These are phyloP conservation scores for Nitzschia inconspicua DNA, from an alignment of 108 stramenopile species.

Conservation along the genomic window DNA sequence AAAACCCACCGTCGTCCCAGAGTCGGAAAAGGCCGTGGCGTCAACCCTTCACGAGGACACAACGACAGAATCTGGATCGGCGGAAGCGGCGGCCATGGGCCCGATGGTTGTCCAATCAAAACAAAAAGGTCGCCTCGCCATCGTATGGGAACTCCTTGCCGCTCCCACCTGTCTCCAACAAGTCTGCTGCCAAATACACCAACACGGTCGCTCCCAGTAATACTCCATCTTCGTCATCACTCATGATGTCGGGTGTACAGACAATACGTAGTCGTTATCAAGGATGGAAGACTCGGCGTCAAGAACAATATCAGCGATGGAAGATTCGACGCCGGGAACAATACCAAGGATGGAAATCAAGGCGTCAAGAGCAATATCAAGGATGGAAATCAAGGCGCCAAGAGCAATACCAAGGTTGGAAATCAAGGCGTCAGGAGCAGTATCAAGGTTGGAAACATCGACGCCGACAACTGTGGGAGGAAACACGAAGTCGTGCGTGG, in stretches of 20 bases:
- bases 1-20: not conserved
- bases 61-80: not conserved
- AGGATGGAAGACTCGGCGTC: constrained; percentile 4
- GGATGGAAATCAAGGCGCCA: constrained; percentile 4
- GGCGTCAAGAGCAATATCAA: constrained; percentile 11
- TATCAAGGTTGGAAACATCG: constrained; percentile 12
- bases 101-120: no score
- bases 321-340: constrained; percentile 14
- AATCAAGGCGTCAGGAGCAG: constrained; percentile 9
- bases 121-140: not conserved
- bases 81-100: no score
- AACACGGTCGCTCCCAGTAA: not conserved
- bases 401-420: constrained; percentile 11
- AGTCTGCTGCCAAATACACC: not conserved
- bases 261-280: constrained; percentile 1
- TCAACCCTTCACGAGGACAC: not conserved
- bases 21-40: not conserved
- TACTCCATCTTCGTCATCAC: not conserved
- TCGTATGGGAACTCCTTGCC: not conserved
- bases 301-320: constrained; percentile 21
- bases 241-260: not conserved
- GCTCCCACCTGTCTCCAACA: no score
- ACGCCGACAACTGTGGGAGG: constrained; percentile 2
- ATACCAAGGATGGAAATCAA: constrained; percentile 19
- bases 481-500: not conserved